phyloP scores from a whole-genome alignment of 2,329 filamentous ascomycete species.

The Eurotiales sp. region DNA sequence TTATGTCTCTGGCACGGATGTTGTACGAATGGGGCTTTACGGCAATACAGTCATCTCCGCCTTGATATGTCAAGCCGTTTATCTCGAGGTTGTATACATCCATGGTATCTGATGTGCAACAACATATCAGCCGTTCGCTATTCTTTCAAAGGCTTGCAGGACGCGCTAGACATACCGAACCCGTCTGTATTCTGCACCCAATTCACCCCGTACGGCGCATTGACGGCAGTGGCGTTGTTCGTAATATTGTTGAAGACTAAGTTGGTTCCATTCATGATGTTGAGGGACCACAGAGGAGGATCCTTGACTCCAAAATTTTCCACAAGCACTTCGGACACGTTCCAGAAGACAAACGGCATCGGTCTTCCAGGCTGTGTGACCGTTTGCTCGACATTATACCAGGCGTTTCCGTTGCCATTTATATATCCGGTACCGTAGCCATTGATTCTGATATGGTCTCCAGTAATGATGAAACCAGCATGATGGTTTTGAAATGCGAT shows the following conservation, averaged over 20 bases:
- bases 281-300: conserved; percentile 52
- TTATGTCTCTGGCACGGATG: conserved; percentile 50
- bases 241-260: conserved; percentile 51
- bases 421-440: conserved; percentile 53
- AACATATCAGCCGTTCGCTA: background rate
- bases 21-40: conserved; percentile 62
- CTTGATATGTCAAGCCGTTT: conserved; percentile 52
- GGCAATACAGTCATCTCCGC: conserved; percentile 60
- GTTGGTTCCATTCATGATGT: conserved; percentile 57
- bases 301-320: conserved; percentile 51
- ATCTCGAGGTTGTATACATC: conserved; percentile 49
- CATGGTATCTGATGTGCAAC: conserved; percentile 46
- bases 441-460: conserved; percentile 49
- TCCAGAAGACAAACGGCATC: conserved; percentile 59
- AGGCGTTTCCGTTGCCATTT: conserved; percentile 52
- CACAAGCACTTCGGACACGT: conserved; percentile 53
- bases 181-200: conserved; percentile 59
- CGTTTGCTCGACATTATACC: conserved; percentile 50
- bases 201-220: conserved; percentile 50
- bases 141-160: background rate
- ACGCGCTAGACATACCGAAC: conserved; percentile 34
- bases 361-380: conserved; percentile 49
- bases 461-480: conserved; percentile 52
- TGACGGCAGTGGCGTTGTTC: conserved; percentile 48
- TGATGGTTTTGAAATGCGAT: conserved; percentile 55